Base-by-base conservation (phyloP, 2,329 filamentous ascomycete species). In the Stachybotrys elegans region DNA sequence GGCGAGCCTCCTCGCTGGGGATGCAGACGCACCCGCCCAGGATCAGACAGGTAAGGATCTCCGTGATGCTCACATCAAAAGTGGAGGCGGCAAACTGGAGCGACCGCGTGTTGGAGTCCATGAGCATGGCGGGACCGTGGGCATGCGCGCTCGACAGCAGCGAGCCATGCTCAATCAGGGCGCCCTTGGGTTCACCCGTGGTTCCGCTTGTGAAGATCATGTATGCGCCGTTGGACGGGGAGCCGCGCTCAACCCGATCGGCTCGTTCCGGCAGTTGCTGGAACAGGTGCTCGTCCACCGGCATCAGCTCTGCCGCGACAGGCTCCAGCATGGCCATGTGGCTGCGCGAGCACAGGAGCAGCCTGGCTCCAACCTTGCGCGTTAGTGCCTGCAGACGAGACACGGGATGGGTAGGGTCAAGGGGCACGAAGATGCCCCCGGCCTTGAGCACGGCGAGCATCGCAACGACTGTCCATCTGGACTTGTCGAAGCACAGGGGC, bases 1-100 rank as follows among this genome's bases (percentile, higher is more conserved):
- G 52, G 0, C 68, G 60, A 21, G 62, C 59, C 2, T 64, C 54
- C 21, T 72, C 68, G 1, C 62, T 66, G 1, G 67, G 65, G 14
- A 65, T 50, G 22, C 60, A 62, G 4, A 65, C 50, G 36, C 61
- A 63, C 0, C 55, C 61, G 13, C 61, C 62, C 11, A 51, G 37
- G 4, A 51, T 42, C n/a, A 57, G 7, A 1, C 47, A 46, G 0
- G 44, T 50, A 4, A 57, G 13, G 22, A 54, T 55, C 20, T 57
- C 55, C 1, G 48, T 46, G 6, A 63, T 57, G 43, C 51, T 54
- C 4, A 55, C 57, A 29, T 65, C 63, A 31, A 65, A 66, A 0
- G 54, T 56, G 17, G 56, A 57, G 1, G 63, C 50, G 2, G 62
- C 56, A 22, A 65, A 66, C 19, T 65, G 63, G 0, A 67, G 46